Conservation (phyloP, 148 eudicot species). For the Silene uniflora region DNA sequence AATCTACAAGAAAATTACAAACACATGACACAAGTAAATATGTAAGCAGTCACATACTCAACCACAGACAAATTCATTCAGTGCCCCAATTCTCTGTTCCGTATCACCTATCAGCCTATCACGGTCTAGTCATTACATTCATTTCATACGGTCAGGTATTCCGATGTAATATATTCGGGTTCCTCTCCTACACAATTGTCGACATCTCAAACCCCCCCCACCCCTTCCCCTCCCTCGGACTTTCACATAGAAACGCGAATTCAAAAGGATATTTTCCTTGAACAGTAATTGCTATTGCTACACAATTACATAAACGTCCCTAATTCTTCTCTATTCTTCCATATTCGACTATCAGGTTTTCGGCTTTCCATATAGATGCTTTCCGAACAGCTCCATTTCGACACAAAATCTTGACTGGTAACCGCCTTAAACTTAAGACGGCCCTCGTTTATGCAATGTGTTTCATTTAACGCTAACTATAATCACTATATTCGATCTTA, state of each 20-base stretch:
- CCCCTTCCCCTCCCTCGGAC: background rate
- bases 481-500: too few relatives aligned
- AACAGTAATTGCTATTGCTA: background rate
- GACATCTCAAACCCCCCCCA: too few relatives aligned
- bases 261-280: background rate
- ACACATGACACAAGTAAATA: constrained; percentile 1
- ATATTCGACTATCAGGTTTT: too few relatives aligned
- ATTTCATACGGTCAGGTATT: background rate
- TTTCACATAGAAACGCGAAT: background rate
- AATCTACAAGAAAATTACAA: constrained; percentile 35
- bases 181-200: background rate
- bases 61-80: background rate
- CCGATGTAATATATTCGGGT: background rate
- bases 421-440: background rate
- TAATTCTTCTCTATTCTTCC: too few relatives aligned
- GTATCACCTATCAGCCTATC: too few relatives aligned
- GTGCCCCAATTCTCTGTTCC: background rate
- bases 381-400: too few relatives aligned
- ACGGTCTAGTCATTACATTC: background rate
- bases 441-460: too few relatives aligned
- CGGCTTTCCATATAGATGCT: too few relatives aligned
- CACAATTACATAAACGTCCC: background rate
- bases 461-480: background rate
- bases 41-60: background rate
- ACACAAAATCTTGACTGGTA: background rate